These are phyloP conservation scores for Gastrolobium villosum DNA, from an alignment of 306 rosid genomes.

Conservation along the genomic window DNA sequence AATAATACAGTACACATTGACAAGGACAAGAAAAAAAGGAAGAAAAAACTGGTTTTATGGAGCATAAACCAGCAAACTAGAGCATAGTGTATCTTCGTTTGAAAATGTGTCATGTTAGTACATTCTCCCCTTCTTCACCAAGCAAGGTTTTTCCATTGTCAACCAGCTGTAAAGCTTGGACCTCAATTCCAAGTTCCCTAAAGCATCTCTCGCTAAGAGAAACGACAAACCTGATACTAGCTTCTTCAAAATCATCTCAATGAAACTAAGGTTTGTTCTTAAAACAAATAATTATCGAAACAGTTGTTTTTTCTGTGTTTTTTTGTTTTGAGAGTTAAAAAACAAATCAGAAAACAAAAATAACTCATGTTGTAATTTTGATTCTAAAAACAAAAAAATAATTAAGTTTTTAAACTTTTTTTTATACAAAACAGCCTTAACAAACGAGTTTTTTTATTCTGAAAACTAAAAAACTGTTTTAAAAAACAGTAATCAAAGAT, in stretches of 20 bases:
- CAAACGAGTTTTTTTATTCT: too few species aligned
- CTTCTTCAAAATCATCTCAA: conserved; percentile 6
- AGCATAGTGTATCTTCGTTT: not conserved
- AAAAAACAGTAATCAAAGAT: too few species aligned
- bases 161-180: not conserved
- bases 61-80: not conserved
- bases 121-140: conserved; percentile 6
- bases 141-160: not conserved
- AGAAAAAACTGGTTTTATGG: not conserved
- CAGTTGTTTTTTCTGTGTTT: too few species aligned
- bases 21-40: not conserved
- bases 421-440: too few species aligned
- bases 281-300: too few species aligned
- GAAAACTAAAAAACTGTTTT: too few species aligned
- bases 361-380: too few species aligned
- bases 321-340: too few species aligned
- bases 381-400: too few species aligned
- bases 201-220: not conserved
- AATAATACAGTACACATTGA: not conserved
- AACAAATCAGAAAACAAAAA: too few species aligned
- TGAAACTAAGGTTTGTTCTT: too few species aligned
- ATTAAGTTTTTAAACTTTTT: too few species aligned
- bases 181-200: conserved; percentile 13
- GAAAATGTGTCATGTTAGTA: not conserved
- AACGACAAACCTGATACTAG: not conserved